Percentiles rank a stretch among this genome's conserved stretches.
These are phyloP conservation scores for Rhizophlyctis rosea DNA, from an alignment of 192 early-diverging fungal species.

Conservation along the genomic window DNA sequence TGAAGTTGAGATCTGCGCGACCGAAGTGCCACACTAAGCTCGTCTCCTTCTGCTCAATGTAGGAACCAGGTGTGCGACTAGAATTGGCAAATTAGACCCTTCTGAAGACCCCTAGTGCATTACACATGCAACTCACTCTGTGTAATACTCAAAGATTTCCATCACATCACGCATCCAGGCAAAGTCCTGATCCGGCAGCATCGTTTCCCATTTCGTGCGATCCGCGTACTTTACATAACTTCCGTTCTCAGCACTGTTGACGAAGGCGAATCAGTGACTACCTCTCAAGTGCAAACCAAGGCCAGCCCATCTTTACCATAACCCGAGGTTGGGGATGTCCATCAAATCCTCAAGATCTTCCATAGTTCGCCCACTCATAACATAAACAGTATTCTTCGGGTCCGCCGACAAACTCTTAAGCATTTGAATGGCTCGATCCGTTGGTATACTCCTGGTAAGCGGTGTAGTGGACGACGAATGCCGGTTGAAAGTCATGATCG, in stretches of 20 bases:
- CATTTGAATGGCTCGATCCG: conserved; percentile 17
- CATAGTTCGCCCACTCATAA: conserved; percentile 41
- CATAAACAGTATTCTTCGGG: conserved; percentile 41
- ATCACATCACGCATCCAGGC: conserved; percentile 67
- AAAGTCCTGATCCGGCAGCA: conserved; percentile 54
- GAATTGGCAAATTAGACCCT: background rate
- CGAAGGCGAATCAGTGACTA: background rate
- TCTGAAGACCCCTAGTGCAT: background rate
- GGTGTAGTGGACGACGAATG: conserved; percentile 23
- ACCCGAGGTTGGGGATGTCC: conserved; percentile 38
- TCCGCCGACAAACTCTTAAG: conserved; percentile 29
- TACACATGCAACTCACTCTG: conserved; percentile 45
- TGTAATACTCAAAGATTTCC: conserved; percentile 82
- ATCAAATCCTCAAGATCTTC: conserved; percentile 38
- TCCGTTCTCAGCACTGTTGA: conserved; percentile 68
- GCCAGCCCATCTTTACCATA: conserved; percentile 30
- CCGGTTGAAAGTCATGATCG: conserved; percentile 34
- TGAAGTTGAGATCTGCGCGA: conserved; percentile 56
- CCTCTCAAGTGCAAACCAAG: background rate
- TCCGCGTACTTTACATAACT: conserved; percentile 62
- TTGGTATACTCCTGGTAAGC: conserved; percentile 21
- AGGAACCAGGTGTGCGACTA: conserved; percentile 72
- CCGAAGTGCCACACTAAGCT: conserved; percentile 73
- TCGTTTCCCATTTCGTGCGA: conserved; percentile 57
- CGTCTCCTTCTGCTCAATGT: conserved; percentile 72